A percentile compares a stretch with the other conserved stretches of the same genome.
These are phyloP conservation scores for Crithidia sp. DNA, from an alignment of 208 protist species.

Conservation along the genomic window DNA sequence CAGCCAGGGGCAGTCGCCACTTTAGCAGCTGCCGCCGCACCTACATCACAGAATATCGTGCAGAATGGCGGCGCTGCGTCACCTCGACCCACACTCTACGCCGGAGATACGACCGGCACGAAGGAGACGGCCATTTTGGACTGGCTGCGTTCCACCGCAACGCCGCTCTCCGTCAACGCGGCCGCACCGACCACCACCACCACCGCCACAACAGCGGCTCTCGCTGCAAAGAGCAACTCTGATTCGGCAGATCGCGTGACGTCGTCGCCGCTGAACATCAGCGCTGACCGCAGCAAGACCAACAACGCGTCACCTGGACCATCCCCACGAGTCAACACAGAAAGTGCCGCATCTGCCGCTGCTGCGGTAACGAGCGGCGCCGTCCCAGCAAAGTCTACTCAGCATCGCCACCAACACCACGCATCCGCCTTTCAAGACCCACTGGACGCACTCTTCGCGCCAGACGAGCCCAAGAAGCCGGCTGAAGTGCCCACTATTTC, in stretches of 20 bases:
- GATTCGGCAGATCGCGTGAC: too few species aligned
- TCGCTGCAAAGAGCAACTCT: too few species aligned
- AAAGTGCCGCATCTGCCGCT: too few species aligned
- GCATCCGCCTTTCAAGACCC: background rate
- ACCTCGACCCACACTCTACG: background rate
- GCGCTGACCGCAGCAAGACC: too few species aligned
- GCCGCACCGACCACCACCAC: background rate
- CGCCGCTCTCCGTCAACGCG: background rate
- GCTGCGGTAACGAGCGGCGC: too few species aligned
- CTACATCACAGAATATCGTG: background rate
- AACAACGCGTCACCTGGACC: too few species aligned
- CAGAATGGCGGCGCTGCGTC: background rate
- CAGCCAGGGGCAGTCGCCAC: too few species aligned
- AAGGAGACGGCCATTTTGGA: conserved; percentile 21
- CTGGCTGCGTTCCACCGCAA: conserved; percentile 14
- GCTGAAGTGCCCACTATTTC: too few species aligned
- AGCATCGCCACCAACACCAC: too few species aligned
- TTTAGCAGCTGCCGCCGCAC: background rate
- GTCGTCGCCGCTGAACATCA: too few species aligned
- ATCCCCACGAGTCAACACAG: too few species aligned
- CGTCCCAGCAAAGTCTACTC: too few species aligned
- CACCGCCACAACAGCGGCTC: background rate
- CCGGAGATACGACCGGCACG: conserved; percentile 7
- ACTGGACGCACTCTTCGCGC: background rate
- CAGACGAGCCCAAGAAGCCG: background rate